phyloP scores from a whole-genome alignment of 495 filamentous ascomycete genomes.

The Aspergillus olivimuriae region DNA sequence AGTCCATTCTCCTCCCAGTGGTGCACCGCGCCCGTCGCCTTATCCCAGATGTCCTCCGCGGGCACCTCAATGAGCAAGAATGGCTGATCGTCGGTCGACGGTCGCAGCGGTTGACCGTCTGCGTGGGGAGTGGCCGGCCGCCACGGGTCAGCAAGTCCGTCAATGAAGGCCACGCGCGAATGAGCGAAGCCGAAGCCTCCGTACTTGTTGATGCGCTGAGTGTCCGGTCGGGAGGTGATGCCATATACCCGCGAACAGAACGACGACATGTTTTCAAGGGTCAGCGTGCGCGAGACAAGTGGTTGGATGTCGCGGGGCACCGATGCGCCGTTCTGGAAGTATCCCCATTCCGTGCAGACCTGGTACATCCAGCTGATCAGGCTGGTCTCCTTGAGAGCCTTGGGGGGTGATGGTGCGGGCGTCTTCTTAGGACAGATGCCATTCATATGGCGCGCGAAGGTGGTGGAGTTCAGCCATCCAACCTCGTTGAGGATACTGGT shows the following conservation, averaged over 20 bases:
- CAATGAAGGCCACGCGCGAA: slow-evolving; percentile 59
- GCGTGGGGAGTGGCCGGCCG: slow-evolving; percentile 57
- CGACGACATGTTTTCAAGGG: slow-evolving; percentile 44
- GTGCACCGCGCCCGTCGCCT: slow-evolving; percentile 47
- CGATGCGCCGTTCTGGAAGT: slow-evolving; percentile 58
- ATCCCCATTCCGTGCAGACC: slow-evolving; percentile 56
- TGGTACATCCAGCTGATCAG: slow-evolving; percentile 61
- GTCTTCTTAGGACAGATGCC: background rate
- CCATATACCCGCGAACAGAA: slow-evolving; percentile 58
- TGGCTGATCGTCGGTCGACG: slow-evolving; percentile 52
- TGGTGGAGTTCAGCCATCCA: slow-evolving; percentile 49
- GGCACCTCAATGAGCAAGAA: slow-evolving; percentile 50
- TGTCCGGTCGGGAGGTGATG: slow-evolving; percentile 49
- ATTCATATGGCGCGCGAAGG: slow-evolving; percentile 8
- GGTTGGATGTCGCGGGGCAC: slow-evolving; percentile 52
- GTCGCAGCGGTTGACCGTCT: slow-evolving; percentile 36
- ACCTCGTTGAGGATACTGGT: slow-evolving; percentile 61
- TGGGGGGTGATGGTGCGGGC: background rate
- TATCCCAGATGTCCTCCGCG: slow-evolving; percentile 17
- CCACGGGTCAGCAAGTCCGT: slow-evolving; percentile 68
- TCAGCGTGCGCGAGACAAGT: slow-evolving; percentile 57
- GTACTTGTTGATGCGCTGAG: slow-evolving; percentile 57
- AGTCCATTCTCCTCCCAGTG: slow-evolving; percentile 71
- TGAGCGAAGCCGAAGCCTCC: slow-evolving; percentile 62
- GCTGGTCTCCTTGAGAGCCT: slow-evolving; percentile 18